Evolutionary conservation across 805 yeast genomes (phyloP).

Genomic region (Priceomyces carsonii): DNA sequence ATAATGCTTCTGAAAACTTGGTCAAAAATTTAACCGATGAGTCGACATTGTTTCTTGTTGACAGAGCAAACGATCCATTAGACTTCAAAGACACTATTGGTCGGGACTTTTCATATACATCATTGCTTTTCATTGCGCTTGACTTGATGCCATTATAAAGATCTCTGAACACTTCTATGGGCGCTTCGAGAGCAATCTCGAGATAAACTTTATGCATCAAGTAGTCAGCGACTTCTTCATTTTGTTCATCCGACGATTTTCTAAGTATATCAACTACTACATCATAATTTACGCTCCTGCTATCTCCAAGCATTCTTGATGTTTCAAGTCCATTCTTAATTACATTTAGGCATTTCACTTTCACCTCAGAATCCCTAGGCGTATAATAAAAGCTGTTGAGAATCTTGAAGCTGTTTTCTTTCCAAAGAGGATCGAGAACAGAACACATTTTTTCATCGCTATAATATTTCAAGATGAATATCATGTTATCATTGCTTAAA

Average conservation of each 20-base stretch:
- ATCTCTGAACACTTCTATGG: constrained; percentile 15
- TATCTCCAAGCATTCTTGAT: constrained; percentile 30
- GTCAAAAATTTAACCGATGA: constrained; percentile 13
- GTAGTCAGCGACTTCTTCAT: constrained; percentile 31
- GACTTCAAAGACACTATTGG: constrained; percentile 30
- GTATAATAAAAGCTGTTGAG: constrained; percentile 46
- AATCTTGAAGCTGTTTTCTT: constrained; percentile 42
- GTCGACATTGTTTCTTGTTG: constrained; percentile 3
- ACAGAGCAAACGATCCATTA: constrained; percentile 15
- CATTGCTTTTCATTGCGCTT: constrained; percentile 3
- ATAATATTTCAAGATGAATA: constrained; percentile 49
- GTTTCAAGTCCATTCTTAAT: constrained; percentile 37
- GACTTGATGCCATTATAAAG: constrained; percentile 12
- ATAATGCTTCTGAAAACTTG: constrained; percentile 24
- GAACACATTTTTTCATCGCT: constrained; percentile 53
- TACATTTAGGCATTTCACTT: constrained; percentile 31
- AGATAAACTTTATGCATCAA: constrained; percentile 27
- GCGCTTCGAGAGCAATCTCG: constrained; percentile 17
- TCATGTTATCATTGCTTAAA: constrained; percentile 38
- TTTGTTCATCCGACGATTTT: constrained; percentile 26
- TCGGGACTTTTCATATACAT: constrained; percentile 9
- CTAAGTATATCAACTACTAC: constrained; percentile 32
- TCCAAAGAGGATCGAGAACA: constrained; percentile 54
- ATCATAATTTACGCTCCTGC: constrained; percentile 29
- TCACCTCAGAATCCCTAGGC: constrained; percentile 17